Conservation (phyloP, 345 rosid genomes). For the Durio zibethinus region DNA sequence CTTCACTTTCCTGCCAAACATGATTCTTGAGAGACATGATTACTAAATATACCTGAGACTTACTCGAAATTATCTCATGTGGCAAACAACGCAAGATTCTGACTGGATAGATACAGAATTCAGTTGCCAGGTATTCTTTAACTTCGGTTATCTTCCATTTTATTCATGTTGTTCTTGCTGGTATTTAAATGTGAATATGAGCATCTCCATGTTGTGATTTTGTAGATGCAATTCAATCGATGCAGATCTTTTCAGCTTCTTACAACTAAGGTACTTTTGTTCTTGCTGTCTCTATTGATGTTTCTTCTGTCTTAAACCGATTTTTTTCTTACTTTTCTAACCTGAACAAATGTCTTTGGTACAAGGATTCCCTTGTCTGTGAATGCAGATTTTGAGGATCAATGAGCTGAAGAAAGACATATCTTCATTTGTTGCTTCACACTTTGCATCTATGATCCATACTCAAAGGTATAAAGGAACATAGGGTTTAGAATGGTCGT, state of each 20-base stretch:
- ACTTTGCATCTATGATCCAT: conserved; percentile 44
- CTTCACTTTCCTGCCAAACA: conserved; percentile 59
- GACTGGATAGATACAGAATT: background rate
- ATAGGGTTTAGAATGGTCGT: background rate
- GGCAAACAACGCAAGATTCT: background rate
- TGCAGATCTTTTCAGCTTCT: background rate
- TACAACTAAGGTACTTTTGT: conserved; percentile 12
- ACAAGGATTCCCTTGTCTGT: background rate
- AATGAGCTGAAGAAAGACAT: conserved; percentile 36
- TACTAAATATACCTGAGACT: background rate
- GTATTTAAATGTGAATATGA: background rate
- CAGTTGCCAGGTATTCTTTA: background rate
- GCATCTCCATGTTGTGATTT: background rate
- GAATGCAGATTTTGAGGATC: conserved; percentile 39
- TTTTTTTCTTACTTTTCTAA: background rate
- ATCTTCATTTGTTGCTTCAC: conserved; percentile 31
- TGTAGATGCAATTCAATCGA: background rate
- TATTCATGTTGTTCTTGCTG: background rate
- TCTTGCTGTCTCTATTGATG: background rate
- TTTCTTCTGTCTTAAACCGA: background rate
- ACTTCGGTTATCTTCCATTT: background rate
- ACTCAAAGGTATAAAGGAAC: conserved; percentile 27
- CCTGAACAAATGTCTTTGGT: background rate
- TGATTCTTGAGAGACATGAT: conserved; percentile 43
- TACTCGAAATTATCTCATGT: background rate